Evolutionary conservation across 495 filamentous ascomycete species (phyloP), one percentile per base, ranked within the genome.

Genomic region (Aspergillus affinis): DNA sequence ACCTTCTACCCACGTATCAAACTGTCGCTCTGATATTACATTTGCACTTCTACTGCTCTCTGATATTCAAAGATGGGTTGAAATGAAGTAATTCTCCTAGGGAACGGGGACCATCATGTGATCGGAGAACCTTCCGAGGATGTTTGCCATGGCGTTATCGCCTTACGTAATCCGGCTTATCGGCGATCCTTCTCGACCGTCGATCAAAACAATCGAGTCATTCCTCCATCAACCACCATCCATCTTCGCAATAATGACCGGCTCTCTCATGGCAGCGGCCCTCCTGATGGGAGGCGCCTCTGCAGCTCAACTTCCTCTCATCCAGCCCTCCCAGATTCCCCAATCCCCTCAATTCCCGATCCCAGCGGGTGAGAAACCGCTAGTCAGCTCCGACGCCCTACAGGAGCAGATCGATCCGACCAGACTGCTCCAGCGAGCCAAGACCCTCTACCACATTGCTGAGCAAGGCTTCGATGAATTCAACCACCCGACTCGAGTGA

Each of bases 401-500:
- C 81, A 88, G 64, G 74, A 64, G 29, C 74, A 74, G 60, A 85
- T 88, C 67, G 78, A 73, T 51, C 69, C 66, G 49, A 75, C 82
- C 19, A 79, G 74, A 29, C 82, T 88, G 20, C 61, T 84, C 7
- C 67, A 68, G 12, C 76, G 82, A 49, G 84, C 85, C 46, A 75
- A 85, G 60, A 65, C 79, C 13, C 77, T 88, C 17, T 88, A 78
- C 66, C 65, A 78, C 48, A 77, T 87, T 59, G 84, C 85, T 10
- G 72, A 84, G 63, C 67, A 77, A 21, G 76, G 78, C 13, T 68
- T 79, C 48, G 70, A 79, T 13, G 81, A 86, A 53, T 87, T 82
- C 68, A 77, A 78, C 58, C 85, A 85, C 57, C 85, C 84, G 3
- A 88, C 85, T 4, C 76, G 85, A 55, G 85, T 88, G 18, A 87